Percentiles rank a stretch among this genome's conserved stretches.
Conservation (phyloP, 176 grass and related monocot species). For the Otatea glauca region DNA sequence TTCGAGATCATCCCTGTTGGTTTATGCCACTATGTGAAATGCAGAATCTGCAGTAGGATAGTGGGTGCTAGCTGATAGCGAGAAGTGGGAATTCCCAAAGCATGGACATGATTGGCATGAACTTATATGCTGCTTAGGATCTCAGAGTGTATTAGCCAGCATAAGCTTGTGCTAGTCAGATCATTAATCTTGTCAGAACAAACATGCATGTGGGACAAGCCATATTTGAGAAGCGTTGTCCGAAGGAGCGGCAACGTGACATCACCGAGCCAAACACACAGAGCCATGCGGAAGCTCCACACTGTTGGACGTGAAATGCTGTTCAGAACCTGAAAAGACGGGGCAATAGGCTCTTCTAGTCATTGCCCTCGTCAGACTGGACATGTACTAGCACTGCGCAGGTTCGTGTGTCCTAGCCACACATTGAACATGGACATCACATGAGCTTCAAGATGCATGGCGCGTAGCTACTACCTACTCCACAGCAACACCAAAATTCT, state of each 20-base stretch:
- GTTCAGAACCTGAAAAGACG: neutral
- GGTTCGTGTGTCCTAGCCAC: neutral
- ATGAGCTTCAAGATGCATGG: neutral
- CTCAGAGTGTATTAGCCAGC: neutral
- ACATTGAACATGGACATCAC: neutral
- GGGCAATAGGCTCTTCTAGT: neutral
- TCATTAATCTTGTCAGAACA: neutral
- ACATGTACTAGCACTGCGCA: neutral
- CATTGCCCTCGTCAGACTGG: neutral
- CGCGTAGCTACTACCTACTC: too few species aligned
- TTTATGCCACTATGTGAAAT: neutral
- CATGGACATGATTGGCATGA: neutral
- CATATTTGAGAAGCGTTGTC: neutral
- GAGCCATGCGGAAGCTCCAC: neutral
- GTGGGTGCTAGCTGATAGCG: neutral
- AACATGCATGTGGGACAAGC: neutral
- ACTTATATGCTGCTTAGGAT: neutral
- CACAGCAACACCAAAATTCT: neutral
- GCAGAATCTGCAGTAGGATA: neutral
- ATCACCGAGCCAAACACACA: neutral
- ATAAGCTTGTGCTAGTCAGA: neutral
- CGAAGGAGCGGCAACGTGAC: neutral
- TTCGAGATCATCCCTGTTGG: neutral
- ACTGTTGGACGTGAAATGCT: neutral
- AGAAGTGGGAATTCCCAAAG: slow-evolving; percentile 2